Base-by-base conservation (phyloP, 768 basidiomycete genomes). In the Sporobolomyces roseus region DNA sequence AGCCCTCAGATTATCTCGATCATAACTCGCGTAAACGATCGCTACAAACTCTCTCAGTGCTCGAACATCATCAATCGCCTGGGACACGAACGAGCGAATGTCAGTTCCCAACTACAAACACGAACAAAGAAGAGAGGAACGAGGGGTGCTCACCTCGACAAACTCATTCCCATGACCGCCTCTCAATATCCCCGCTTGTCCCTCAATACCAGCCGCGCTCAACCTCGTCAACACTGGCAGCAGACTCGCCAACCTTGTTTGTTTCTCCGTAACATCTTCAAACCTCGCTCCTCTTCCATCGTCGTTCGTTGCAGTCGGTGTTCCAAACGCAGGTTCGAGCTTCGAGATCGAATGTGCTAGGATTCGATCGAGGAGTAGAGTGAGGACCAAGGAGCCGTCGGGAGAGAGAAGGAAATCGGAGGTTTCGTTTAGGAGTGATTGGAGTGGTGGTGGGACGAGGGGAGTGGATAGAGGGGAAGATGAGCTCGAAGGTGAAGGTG, bases 221-320 rank as follows among this genome's bases (percentile, higher is more conserved):
- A 91, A 92, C 64, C 85, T 81, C 62, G 88, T 86, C 48, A 96
- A 79, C 1, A 85, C 88, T 6, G 92, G 93, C 33, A 97, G 79
- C 73, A 94, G 79, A 8, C 87, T 86, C 19, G 91, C 93, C 19
- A 96, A 78, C 52, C 89, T 81, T 56, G 90, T 84, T 72, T 83
- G 82, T 58, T 64, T 63, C 63, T 75, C 74, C 33, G 62, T 59
- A 1, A 74, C 58, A 36, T 68, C 70, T 53, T 70, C 66, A 43
- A 75, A 68, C 36, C 67, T 54, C 29, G 61, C 66, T 19, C 59
- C 71, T 4, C 60, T 55, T 48, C 49, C 61, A 27, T 54, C 62
- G 12, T 27, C 50, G 23, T 9, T 27, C n/a, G 21, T 43, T n/a
- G 49, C 48, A 19, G 55, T 30, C 16, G 55, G 69, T 68, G 36